A percentile compares a stretch with the other conserved stretches of the same genome.
Conservation (phyloP, 768 basidiomycete genomes). For the Suillus discolor region DNA sequence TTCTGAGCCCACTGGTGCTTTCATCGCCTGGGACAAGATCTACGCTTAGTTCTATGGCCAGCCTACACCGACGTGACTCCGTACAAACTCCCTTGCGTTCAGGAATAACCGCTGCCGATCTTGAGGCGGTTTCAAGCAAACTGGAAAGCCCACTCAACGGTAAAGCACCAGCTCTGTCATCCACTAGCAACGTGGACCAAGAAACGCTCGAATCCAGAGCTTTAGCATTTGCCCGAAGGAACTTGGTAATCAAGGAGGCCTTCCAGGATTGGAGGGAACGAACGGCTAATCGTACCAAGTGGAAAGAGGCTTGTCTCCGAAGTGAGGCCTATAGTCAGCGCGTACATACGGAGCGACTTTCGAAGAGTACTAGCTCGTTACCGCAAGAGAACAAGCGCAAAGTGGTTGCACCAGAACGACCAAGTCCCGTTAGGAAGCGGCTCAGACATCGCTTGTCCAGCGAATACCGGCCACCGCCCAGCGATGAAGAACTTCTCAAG, state of each 20-base stretch:
- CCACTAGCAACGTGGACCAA: conserved; percentile 12
- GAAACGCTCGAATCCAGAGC: conserved; percentile 43
- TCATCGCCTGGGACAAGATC: conserved; percentile 26
- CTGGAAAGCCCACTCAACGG: conserved; percentile 11
- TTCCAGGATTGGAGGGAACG: conserved; percentile 52
- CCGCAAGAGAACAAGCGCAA: conserved; percentile 27
- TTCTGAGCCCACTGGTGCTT: conserved; percentile 32
- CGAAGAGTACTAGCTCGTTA: conserved; percentile 23
- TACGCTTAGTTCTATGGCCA: conserved; percentile 15
- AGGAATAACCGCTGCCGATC: conserved; percentile 14
- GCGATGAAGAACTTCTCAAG: conserved; percentile 65
- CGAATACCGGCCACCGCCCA: conserved; percentile 55
- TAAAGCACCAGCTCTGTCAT: neutral
- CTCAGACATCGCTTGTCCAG: conserved; percentile 37
- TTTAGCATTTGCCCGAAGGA: conserved; percentile 42
- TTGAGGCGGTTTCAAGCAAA: conserved; percentile 14
- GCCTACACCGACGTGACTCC: conserved; percentile 26
- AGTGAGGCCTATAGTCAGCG: conserved; percentile 65
- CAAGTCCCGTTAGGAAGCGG: conserved; percentile 28
- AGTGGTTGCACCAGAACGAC: conserved; percentile 23
- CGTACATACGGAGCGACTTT: conserved; percentile 37
- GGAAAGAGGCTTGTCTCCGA: conserved; percentile 61
- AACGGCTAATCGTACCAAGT: conserved; percentile 49
- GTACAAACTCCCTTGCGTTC: conserved; percentile 27
- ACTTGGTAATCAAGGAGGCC: conserved; percentile 41